Evolutionary conservation across 768 basidiomycete species (phyloP), one percentile per base, ranked within the genome.

Genomic region (Calvatia gigantea): DNA sequence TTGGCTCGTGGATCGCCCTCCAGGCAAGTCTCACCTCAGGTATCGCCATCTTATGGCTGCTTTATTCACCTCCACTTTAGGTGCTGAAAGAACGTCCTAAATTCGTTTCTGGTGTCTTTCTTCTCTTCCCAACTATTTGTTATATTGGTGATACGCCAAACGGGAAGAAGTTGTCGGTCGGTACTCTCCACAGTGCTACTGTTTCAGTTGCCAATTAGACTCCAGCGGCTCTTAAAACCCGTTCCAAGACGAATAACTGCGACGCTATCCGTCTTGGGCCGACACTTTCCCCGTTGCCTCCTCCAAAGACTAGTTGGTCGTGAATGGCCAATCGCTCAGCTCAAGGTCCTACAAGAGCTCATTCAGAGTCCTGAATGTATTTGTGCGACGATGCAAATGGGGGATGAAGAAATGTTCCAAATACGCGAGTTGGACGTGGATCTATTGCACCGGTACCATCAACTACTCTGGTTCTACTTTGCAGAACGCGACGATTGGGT

Each of bases 121-220:
- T 91, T 51, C 73, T 94, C 6, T 89, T 87, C 67, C 91, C 90
- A 0, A 83, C 89, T 0, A 72, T 91, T 31, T 77, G 78, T 2
- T 70, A 85, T 63, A 85, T 94, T 25, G 78, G 72, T 2, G 62
- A 70, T 12, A 85, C 86, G 0, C 87, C 86, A 2, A 88, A 87
- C 60, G 90, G 87, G 1, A 72, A 69, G 33, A 69, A 58, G 17
- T 67, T 91, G 23, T 81, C 78, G 45, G 86, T 88, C 61, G 63
- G 84, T 74, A 39, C 27, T 21, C 41, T 4, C 11, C 3, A 23
- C 27, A 6, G 8, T 39, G 17, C 17, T 33, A 39, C 11, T n/a
- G n/a, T n/a, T n/a, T 14, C 23, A 14, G 15, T 8, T 31, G 19
- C 47, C 58, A 35, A 61, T 28, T 17, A 31, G 11, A 19, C 4